Conservation (phyloP, 73 alveolate genomes). For the Paramecium bursaria region DNA sequence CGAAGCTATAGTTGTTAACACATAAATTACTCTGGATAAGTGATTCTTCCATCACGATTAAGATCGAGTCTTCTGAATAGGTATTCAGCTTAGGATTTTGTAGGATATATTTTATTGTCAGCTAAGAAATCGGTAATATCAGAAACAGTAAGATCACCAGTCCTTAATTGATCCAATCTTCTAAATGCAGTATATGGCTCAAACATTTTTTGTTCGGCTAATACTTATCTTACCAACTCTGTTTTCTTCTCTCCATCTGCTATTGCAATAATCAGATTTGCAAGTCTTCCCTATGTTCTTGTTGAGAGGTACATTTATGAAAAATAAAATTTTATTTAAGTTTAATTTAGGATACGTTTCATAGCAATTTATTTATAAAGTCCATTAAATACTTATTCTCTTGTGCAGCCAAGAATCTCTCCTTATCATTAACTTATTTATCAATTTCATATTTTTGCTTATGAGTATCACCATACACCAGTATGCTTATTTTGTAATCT, state of each 20-base stretch:
- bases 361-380: conserved; percentile 51
- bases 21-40: conserved; percentile 59
- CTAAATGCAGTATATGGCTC: conserved; percentile 59
- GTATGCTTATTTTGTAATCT: conserved; percentile 36
- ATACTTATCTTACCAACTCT: conserved; percentile 45
- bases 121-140: conserved; percentile 37
- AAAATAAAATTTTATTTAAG: conserved; percentile 49
- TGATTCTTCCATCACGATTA: conserved; percentile 59
- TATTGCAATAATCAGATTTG: conserved; percentile 43
- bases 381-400: conserved; percentile 69
- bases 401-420: conserved; percentile 75
- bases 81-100: conserved; percentile 29
- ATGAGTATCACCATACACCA: conserved; percentile 51
- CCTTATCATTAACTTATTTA: conserved; percentile 76
- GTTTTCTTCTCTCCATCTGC: conserved; percentile 63
- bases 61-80: conserved; percentile 60
- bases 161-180: conserved; percentile 49
- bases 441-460: conserved; percentile 57
- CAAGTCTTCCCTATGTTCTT: conserved; percentile 55
- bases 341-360: no score
- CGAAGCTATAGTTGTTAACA: conserved; percentile 14
- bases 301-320: conserved; percentile 45
- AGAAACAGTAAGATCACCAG: conserved; percentile 40
- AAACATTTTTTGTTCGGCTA: conserved; percentile 60
- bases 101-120: conserved; percentile 51